Percentiles rank a stretch among this genome's conserved stretches.
phyloP scores from a whole-genome alignment of 495 filamentous ascomycete species.

The Xylaria scruposa region DNA sequence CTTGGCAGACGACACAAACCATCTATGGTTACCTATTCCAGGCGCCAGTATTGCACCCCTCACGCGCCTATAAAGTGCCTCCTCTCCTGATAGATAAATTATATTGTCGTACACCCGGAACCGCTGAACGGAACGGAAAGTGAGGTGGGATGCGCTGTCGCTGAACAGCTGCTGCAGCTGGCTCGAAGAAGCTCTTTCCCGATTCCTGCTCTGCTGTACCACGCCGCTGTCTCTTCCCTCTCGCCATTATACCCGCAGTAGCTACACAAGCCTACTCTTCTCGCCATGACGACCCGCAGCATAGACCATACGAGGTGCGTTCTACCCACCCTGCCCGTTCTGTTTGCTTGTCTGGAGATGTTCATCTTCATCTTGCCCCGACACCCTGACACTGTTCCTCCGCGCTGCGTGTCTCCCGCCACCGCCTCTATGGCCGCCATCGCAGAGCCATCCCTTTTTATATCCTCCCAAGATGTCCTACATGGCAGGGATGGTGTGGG shows the following conservation, averaged over 20 bases:
- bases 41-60: slow-evolving; percentile 5
- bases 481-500: slow-evolving; percentile 23
- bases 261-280: slow-evolving; percentile 33
- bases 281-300: slow-evolving; percentile 55
- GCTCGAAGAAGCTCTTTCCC: slow-evolving; percentile 33
- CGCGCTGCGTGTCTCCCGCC: slow-evolving; percentile 2
- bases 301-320: slow-evolving; percentile 56
- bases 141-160: slow-evolving; percentile 37
- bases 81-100: slow-evolving; percentile 14
- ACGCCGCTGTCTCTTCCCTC: slow-evolving; percentile 23
- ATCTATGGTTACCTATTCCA: slow-evolving; percentile 3
- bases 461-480: slow-evolving; percentile 22
- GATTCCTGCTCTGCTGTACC: slow-evolving; percentile 26
- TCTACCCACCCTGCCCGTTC: not conserved
- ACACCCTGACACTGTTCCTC: not conserved
- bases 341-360: slow-evolving; percentile 2
- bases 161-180: slow-evolving; percentile 29
- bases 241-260: slow-evolving; percentile 5
- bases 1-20: slow-evolving; percentile 11
- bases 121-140: no score
- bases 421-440: slow-evolving; percentile 9
- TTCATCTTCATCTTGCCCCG: not conserved
- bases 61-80: not conserved
- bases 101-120: slow-evolving; percentile 9
- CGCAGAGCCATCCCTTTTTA: not conserved